Conservation (phyloP, 352 stramenopile genomes). For the Phytophthora citrophthora region DNA sequence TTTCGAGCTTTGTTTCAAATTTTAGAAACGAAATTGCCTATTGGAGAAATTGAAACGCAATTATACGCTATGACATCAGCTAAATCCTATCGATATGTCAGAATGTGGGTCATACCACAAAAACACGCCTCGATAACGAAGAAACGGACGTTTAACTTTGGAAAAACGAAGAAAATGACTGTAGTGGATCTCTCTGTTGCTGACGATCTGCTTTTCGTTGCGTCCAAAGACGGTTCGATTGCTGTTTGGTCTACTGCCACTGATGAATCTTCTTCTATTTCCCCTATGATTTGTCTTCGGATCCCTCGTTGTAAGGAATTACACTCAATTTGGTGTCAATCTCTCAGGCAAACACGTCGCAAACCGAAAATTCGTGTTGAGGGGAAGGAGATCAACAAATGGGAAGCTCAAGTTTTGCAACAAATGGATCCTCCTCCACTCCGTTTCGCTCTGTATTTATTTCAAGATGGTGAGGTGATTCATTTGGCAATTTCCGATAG, state of each 20-base stretch:
- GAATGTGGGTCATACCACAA: slow-evolving; percentile 20
- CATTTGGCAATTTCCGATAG: slow-evolving; percentile 11
- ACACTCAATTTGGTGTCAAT: slow-evolving; percentile 18
- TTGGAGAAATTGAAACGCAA: slow-evolving; percentile 6
- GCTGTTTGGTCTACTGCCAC: slow-evolving; percentile 19
- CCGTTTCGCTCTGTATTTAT: slow-evolving; percentile 35
- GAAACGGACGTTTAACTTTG: slow-evolving; percentile 15
- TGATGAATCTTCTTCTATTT: slow-evolving; percentile 1
- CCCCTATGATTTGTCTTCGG: slow-evolving; percentile 15
- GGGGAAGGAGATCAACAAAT: slow-evolving; percentile 9
- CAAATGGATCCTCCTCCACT: background rate
- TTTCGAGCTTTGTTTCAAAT: slow-evolving; percentile 20
- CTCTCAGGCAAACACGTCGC: background rate
- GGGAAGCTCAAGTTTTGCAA: slow-evolving; percentile 17
- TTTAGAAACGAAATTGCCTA: background rate
- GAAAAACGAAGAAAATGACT: slow-evolving; percentile 4
- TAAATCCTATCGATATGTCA: slow-evolving; percentile 18
- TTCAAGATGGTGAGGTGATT: slow-evolving; percentile 34
- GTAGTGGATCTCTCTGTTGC: slow-evolving; percentile 4
- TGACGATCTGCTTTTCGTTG: slow-evolving; percentile 13
- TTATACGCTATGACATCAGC: slow-evolving; percentile 18
- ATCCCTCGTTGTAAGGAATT: slow-evolving; percentile 17
- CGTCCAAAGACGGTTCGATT: slow-evolving; percentile 18
- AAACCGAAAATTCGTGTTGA: slow-evolving; percentile 6
- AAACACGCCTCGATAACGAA: background rate